Base-by-base conservation (phyloP, 225 moss, liverwort and hornwort species). In the Straminergon stramineum region DNA sequence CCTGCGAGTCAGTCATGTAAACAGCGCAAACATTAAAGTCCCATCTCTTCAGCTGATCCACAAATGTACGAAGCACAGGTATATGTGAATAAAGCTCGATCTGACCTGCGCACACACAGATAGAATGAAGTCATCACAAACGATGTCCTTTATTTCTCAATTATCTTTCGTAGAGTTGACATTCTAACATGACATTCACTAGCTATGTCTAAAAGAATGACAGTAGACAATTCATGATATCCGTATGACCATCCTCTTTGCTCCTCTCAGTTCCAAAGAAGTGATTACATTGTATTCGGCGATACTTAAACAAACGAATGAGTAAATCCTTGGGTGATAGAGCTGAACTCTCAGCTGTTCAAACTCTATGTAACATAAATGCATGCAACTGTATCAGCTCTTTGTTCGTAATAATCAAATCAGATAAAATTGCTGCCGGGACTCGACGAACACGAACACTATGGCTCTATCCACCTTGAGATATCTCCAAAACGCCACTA, bases 1-100 rank as follows among this genome's bases (percentile, higher is more conserved):
- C 97, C 96, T 96, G 96, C 79, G 97, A 99, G 90, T 99, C 99
- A 79, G 97, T 97, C 96, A 99, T 94, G 91, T 99, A 99, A 68
- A 99, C 99, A 84, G 96, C 99, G 92, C 99, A 99, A 69, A 97
- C 96, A 89, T 95, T 94, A 45, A 99, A 95, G 84, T 99, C 99
- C 99, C 96, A 99, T 90, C 93, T 94, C 91, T 96, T 99, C 55
- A 99, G 94, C 84, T 97, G 96, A 85, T 99, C 99, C 39, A 97
- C 99, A 90, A 99, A 99, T 35, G 97, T 93, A 91, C 99, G 93
- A 90, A 99, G 91, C 69, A 99, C 97, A 80, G 99, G 96, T 37
- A 99, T 95, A 75, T 99, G 99, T 14, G 99, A 99, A 92, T 99
- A 99, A 43, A 99, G 92, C 88, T 99, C 99, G 61, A 99, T 99